Base-by-base conservation (phyloP, 2,329 filamentous ascomycete genomes). In the Diaporthe batatas region DNA sequence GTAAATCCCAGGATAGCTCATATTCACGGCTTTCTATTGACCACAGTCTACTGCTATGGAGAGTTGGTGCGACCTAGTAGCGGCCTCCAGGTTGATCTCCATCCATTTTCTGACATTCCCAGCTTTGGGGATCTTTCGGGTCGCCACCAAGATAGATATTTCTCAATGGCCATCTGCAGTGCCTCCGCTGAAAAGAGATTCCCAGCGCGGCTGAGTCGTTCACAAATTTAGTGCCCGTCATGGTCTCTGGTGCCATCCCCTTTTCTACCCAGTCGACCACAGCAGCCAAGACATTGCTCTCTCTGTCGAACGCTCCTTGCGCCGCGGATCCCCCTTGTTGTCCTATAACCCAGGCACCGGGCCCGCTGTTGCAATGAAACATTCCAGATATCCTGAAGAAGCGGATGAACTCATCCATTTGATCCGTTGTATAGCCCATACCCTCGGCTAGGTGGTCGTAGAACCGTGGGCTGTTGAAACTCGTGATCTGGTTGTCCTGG, bases 321-420 rank as follows among this genome's bases (percentile, higher is more conserved):
- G 76, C 57, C 7, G 75, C 68, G 8, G 72, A 58, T 2, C 68
- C 74, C 3, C 71, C 73, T 6, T 71, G 69, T 32, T 82, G 78
- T 2, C 80, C 79, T 11, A 82, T 76, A 12, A 74, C 72, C 12
- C 70, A 79, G 1, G 85, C 84, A 1, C 85, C 86, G 18, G 78
- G 77, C 5, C 87, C 87, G 7, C 84, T 83, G 12, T 68, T 75
- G 76, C 88, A 90, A 77, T 90, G 88, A 2, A 78, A 81, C 81
- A 88, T 86, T 8, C 88, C 87, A 6, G 83, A 84, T 74, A 90
- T 83, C 42, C 83, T 82, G 81, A 90, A 90, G 78, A 83, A 85
- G 62, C 87, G 83, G 75, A 87, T 85, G 73, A 86, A 86, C 0
- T 79, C 76, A 71, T 86, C 84, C 6, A 86, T 77, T 70, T 82